Base-by-base conservation (phyloP, 768 basidiomycete species). In the Clathrus columnatus region DNA sequence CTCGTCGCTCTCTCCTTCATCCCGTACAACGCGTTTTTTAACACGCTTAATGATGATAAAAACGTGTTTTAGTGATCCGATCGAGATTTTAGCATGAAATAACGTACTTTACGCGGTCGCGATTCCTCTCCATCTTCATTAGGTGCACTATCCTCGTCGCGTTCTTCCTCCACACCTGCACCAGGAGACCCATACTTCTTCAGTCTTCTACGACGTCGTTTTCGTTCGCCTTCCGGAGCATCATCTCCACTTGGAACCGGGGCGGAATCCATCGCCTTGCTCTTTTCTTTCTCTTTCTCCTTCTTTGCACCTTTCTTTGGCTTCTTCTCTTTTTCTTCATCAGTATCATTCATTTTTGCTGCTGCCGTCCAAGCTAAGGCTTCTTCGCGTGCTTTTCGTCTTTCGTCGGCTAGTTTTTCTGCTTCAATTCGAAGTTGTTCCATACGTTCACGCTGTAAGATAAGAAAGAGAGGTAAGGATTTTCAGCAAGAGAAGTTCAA, bases 1-100 rank as follows among this genome's bases (percentile, higher is more conserved):
- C 24, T 86, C 90, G 8, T 85, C 87, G 14, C 78, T 83, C 36
- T 91, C n/a, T n/a, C n/a, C 90, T 8, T 89, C 87, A 58, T 91
- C 89, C 28, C 84, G 72, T 20, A 91, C 79, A 4, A 85, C 81
- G 10, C 87, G 78, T 72, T 85, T 91, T 75, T 87, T 91, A 32
- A 71, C 67, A 61, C 72, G 73, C 74, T 76, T 47, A 28, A 44
- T 18, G 50, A 41, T 46, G 4, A 11, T 41, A 50, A 17, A n/a
- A 30, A 11, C 10, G n/a, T 5, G 10, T 36, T 4, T 36, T n/a
- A 8, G 11, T 8, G 2, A 11, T n/a, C n/a, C n/a, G n/a, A n/a
- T n/a, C n/a, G n/a, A n/a, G n/a, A n/a, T n/a, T n/a, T n/a, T n/a
- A n/a, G n/a, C n/a, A n/a, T n/a, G n/a, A n/a, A n/a, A n/a, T n/a